phyloP scores from a whole-genome alignment of 2,329 filamentous ascomycete species.

The Fusarium sp. region DNA sequence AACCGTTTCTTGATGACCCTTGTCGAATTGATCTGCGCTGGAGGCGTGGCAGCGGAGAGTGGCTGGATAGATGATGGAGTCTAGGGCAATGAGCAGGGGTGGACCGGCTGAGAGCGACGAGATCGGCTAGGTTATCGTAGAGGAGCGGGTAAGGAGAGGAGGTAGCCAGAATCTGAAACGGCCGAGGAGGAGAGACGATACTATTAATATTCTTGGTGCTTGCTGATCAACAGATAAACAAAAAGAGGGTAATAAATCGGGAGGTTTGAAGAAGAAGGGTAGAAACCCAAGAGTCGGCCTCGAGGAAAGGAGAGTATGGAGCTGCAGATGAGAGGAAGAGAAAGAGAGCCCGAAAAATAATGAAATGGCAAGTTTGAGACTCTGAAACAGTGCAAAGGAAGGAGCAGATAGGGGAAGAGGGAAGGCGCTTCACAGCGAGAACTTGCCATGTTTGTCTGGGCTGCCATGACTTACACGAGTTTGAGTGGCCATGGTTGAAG shows the following conservation, averaged over 20 bases:
- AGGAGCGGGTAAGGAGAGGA: constrained; percentile 19
- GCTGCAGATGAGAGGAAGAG: background rate
- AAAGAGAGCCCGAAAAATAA: background rate
- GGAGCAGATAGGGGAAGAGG: background rate
- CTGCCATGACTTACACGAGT: background rate
- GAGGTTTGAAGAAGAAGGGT: constrained; percentile 10
- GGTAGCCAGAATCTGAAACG: constrained; percentile 28
- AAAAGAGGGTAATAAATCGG: constrained; percentile 9
- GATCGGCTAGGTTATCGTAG: constrained; percentile 27
- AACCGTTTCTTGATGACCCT: constrained; percentile 35
- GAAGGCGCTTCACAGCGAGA: background rate
- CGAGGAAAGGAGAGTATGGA: constrained; percentile 11
- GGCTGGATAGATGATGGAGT: constrained; percentile 15
- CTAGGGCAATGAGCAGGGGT: constrained; percentile 23
- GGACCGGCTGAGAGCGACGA: constrained; percentile 17
- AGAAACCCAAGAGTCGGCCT: constrained; percentile 6
- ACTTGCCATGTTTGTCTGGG: background rate
- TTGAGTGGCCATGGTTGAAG: background rate
- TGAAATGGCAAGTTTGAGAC: background rate
- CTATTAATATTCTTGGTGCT: constrained; percentile 24
- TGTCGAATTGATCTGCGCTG: constrained; percentile 30
- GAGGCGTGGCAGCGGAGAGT: constrained; percentile 12
- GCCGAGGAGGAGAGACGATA: constrained; percentile 23
- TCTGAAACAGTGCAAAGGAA: background rate
- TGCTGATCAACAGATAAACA: constrained; percentile 15